Base-by-base conservation (phyloP, 352 stramenopile species). In the Phytopythium aichiense region DNA sequence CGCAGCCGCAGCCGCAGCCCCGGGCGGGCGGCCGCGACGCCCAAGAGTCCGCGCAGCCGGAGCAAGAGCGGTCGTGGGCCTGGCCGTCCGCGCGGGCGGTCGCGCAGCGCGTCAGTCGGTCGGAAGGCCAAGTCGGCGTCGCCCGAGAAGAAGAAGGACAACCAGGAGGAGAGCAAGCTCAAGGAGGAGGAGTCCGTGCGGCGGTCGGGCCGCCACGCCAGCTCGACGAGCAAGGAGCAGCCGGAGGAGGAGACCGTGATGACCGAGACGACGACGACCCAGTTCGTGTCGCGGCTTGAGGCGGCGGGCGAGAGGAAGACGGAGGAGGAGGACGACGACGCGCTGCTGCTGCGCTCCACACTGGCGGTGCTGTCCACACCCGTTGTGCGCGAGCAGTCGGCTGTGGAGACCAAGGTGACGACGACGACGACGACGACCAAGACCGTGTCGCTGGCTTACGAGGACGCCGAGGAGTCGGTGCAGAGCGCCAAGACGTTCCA, bases 31-130 rank as follows among this genome's bases (percentile, higher is more conserved):
- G 59, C 48, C n/a, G 64, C 68, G 51, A 76, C 74, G 52, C 68
- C 65, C 58, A 77, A 74, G 59, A 79, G 69, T 38, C 72, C 72
- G 37, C 67, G 60, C 46, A 60, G 54, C 54, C 54, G 54, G 11
- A 51, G 54, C 38, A 49, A 50, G 54, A 60, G 70, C 30, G 75
- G 76, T 4, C 81, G 79, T 59, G 68, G 77, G 12, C 68, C 67
- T 45, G 65, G 72, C n/a, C 68, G 65, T 45, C 57, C 74, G 7
- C 64, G 69, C 54, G 75, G 79, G 49, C 81, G 83, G 56, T 86
- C 79, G 20, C 81, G 83, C 51, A 92, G 81, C 56, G 81, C 72
- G 58, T 92, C 82, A 5, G 71, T 82, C 33, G 64, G 63, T 23
- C 66, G 81, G 53, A 56, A 77, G 54, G 63, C 72, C 52, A 55